phyloP scores from a whole-genome alignment of 306 rosid genomes.

The Gastrolobium villosum region DNA sequence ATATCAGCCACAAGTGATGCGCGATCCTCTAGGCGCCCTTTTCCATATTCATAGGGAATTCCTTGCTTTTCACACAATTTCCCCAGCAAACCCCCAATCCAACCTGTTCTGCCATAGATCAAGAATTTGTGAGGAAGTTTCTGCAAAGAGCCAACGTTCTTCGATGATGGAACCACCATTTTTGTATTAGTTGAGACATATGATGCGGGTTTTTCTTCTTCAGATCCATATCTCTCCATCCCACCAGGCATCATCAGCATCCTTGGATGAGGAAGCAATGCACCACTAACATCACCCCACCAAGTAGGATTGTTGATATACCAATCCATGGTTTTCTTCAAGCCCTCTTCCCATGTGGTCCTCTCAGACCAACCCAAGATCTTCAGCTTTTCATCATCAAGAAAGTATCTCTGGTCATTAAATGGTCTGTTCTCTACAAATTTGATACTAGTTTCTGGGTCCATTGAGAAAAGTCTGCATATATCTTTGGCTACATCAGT shows the following conservation, averaged over 20 bases:
- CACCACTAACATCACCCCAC: conserved; percentile 99
- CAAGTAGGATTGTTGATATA: conserved; percentile 81
- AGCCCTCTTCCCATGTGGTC: conserved; percentile 87
- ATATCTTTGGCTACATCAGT: conserved; percentile 88
- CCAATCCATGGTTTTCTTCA: conserved; percentile 93
- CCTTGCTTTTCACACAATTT: conserved; percentile 85
- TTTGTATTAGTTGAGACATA: conserved; percentile 66
- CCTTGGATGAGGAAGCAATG: conserved; percentile 91
- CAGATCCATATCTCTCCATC: conserved; percentile 74
- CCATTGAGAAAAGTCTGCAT: conserved; percentile 73
- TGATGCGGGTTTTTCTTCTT: conserved; percentile 64
- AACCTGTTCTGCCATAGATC: conserved; percentile 88
- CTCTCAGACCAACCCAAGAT: conserved; percentile 89
- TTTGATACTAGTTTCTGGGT: conserved; percentile 72
- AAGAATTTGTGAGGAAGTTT: conserved; percentile 71
- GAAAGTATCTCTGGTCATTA: conserved; percentile 90
- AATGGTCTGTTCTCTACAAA: conserved; percentile 95
- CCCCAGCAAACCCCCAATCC: conserved; percentile 91
- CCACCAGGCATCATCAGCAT: conserved; percentile 98
- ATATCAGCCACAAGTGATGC: conserved; percentile 76
- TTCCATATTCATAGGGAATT: conserved; percentile 82
- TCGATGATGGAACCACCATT: conserved; percentile 80
- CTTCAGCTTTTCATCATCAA: conserved; percentile 85
- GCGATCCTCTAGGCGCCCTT: conserved; percentile 85
- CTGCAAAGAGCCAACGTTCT: conserved; percentile 55